Evolutionary conservation across 306 rosid genomes (phyloP).

Genomic region (Erythrophleum fordii): DNA sequence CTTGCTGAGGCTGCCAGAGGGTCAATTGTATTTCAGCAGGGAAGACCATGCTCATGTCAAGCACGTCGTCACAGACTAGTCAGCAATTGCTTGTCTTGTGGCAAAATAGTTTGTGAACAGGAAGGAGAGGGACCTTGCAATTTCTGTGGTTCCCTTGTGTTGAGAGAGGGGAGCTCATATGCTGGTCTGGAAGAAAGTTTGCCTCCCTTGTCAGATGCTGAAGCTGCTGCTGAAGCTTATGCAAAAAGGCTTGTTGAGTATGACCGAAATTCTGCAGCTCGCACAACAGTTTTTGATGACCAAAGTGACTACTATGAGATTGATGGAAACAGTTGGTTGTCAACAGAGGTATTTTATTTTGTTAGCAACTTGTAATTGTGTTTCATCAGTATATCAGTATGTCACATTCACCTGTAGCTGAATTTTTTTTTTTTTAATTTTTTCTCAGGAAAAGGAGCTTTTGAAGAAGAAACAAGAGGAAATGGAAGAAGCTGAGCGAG

Average conservation of each 20-base stretch:
- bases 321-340: constrained; percentile 96
- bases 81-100: constrained; percentile 93
- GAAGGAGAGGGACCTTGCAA: constrained; percentile 99
- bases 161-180: constrained; percentile 82
- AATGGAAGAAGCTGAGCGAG: constrained; percentile 89
- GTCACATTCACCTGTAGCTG: constrained; percentile 11
- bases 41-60: constrained; percentile 88
- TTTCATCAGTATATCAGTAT: background rate
- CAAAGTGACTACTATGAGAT: constrained; percentile 96
- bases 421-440: constrained; percentile 20
- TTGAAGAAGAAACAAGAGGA: constrained; percentile 82
- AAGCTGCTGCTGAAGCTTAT: constrained; percentile 88
- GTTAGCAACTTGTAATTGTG: background rate
- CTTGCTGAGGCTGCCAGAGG: constrained; percentile 95
- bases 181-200: constrained; percentile 87
- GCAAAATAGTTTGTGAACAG: constrained; percentile 95
- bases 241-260: constrained; percentile 95
- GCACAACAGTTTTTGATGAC: constrained; percentile 94
- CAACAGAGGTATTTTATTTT: constrained; percentile 66
- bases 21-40: constrained; percentile 88
- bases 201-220: constrained; percentile 67
- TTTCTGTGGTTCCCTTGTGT: constrained; percentile 90
- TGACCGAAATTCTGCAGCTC: constrained; percentile 91
- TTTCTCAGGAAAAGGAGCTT: constrained; percentile 82
- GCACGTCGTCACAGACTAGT: constrained; percentile 78